Evolutionary conservation across 1,284 basidiomycete species (phyloP).

Genomic region (Ganoderma lucidum): DNA sequence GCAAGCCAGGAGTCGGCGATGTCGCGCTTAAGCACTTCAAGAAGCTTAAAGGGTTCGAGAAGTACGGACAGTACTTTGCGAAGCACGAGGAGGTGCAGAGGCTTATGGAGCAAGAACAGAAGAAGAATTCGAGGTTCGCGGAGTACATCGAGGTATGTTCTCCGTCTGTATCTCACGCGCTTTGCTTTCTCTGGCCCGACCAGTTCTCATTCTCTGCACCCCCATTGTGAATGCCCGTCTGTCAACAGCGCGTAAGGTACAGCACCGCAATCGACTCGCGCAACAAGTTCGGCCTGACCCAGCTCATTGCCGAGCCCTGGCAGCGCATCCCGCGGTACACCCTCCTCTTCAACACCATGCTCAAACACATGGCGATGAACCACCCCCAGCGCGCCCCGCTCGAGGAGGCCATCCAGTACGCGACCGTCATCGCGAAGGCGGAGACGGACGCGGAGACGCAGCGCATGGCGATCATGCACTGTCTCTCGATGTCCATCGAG

Average conservation of each 20-base stretch:
- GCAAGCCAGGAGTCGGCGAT: slow-evolving; percentile 81
- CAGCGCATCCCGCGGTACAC: slow-evolving; percentile 98
- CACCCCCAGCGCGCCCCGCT: slow-evolving; percentile 86
- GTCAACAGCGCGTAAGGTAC: slow-evolving; percentile 84
- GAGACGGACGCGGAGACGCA: slow-evolving; percentile 94
- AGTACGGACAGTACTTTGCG: slow-evolving; percentile 90
- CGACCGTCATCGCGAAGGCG: slow-evolving; percentile 91
- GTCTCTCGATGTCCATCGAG: slow-evolving; percentile 86
- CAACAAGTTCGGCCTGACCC: slow-evolving; percentile 90
- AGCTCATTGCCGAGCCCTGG: slow-evolving; percentile 99
- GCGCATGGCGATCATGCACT: slow-evolving; percentile 89
- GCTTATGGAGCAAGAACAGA: slow-evolving; percentile 87
- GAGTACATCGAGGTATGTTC: slow-evolving; percentile 83
- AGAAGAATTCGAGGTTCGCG: slow-evolving; percentile 79
- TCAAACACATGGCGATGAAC: slow-evolving; percentile 82
- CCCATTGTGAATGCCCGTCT: neutral
- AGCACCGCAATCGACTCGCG: slow-evolving; percentile 76
- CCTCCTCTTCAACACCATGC: slow-evolving; percentile 90
- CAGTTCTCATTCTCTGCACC: slow-evolving; percentile 22
- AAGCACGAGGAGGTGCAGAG: slow-evolving; percentile 94
- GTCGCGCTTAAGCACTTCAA: slow-evolving; percentile 88
- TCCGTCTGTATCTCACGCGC: neutral
- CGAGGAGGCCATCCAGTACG: slow-evolving; percentile 87
- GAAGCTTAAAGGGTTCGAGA: slow-evolving; percentile 83
- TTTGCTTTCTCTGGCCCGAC: slow-evolving; percentile 6